Evolutionary conservation across 2,329 filamentous ascomycete genomes (phyloP), one percentile per base, ranked within the genome.

Genomic region (Aureobasidium sp.): DNA sequence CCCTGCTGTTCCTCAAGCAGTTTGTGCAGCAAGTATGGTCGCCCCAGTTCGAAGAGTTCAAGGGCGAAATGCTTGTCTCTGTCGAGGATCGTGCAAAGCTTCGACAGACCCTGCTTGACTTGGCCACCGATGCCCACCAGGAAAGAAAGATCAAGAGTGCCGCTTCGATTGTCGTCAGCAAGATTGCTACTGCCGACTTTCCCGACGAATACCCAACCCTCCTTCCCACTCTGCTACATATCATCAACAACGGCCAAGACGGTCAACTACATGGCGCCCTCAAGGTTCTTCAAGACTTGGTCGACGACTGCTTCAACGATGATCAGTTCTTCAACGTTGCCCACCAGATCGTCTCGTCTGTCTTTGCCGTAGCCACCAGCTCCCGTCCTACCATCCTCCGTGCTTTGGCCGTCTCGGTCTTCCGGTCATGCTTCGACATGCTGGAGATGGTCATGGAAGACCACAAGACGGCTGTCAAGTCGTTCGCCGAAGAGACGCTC

Each of bases 391-490:
- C 88, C 11, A 71, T 68, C 8, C 80, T 96, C 63, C 85, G 94
- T 64, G 91, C 91, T 34, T 80, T 97, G 67, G 90, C 94, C 42
- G 88, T 97, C 45, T 90, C 89, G 44, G 90, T 97, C 63, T 96
- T 97, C 80, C 85, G 91, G 62, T 86, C 86, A 53, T 96, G 91
- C 76, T 96, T 99, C 73, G 91, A 97, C 72, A 90, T 94, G 62
- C 84, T 99, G 78, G 91, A 97, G 76, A 96, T 97, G 84, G 89
- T 97, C 67, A 89, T 96, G 80, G 92, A 96, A 67, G 90, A 96
- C 68, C 90, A 97, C 76, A 89, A 90, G 70, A 82, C 83, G 63
- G 90, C 90, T 61, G 91, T 97, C 64, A 94, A 90, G 75, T 82
- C 82, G 1, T 99, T 99, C 73, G 91, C 93, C 59, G 90, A 96